Conservation (phyloP, 176 grass and related monocot species). For the Tillandsia fasciculata region DNA sequence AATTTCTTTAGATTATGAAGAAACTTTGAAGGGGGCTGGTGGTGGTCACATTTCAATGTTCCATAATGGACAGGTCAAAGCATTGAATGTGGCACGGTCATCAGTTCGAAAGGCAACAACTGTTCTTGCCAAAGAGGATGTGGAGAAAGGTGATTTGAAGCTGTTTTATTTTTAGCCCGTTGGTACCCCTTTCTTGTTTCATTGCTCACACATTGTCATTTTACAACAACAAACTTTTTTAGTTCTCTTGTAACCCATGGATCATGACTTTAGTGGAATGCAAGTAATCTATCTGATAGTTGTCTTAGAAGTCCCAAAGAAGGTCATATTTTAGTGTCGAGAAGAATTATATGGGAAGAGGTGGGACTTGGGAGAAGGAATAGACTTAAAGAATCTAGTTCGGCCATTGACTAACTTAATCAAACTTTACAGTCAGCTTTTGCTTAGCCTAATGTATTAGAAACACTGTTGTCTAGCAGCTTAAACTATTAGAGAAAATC, state of each 20-base stretch:
- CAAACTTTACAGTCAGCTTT: too few relatives aligned
- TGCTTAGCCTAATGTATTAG: neutral
- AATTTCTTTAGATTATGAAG: conserved; percentile 1
- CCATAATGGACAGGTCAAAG: neutral
- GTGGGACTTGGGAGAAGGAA: too few relatives aligned
- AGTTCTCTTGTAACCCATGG: too few relatives aligned
- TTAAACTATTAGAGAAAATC: neutral
- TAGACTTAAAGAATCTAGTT: too few relatives aligned
- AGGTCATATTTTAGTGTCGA: too few relatives aligned
- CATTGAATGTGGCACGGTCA: neutral
- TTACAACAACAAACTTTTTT: neutral
- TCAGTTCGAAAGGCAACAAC: neutral
- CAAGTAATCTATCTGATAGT: too few relatives aligned
- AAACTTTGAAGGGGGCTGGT: neutral
- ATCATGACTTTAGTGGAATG: too few relatives aligned
- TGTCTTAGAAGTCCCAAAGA: too few relatives aligned
- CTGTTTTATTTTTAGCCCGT: neutral
- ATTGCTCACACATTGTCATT: neutral
- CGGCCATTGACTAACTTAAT: too few relatives aligned
- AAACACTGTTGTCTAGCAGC: neutral
- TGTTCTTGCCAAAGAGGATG: conserved; percentile 4
- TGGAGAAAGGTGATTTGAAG: neutral
- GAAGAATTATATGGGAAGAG: too few relatives aligned
- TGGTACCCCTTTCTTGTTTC: neutral
- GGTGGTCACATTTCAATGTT: neutral